Evolutionary conservation across 2,329 filamentous ascomycete species (phyloP), one percentile per base, ranked within the genome.

Genomic region (Neophaeococcomyces aloes): DNA sequence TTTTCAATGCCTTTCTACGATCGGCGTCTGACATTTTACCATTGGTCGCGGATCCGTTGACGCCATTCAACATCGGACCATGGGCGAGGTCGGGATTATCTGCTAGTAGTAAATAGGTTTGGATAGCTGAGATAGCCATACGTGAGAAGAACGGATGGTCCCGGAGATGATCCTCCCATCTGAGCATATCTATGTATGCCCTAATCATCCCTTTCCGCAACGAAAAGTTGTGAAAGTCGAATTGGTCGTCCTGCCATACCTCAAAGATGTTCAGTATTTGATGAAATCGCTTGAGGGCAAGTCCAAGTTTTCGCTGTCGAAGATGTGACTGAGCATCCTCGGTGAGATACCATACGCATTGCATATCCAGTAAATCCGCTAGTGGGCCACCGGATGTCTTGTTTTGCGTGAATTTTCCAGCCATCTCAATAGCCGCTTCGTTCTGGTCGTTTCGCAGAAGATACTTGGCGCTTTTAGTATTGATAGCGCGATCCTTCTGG

Each of bases 141-240:
- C 86, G 75, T 3, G 83, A 81, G 66, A 85, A 98, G 68, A 94
- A 95, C 1, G 91, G 91, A 61, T 98, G 91, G 56, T 94, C 84
- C 43, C 87, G 81, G 34, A 96, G 66, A 49, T 80, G 78, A 59
- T 98, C 88, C 61, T 96, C 89, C 93, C 91, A 98, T 55, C 83
- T 78, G 36, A 98, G 74, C 86, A 98, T 94, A 56, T 95, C 88
- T 31, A 98, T 71, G 60, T 98, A 98, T 1, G 91, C 85, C 45
- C 89, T 75, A 48, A 96, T 86, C 71, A 94, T 89, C 11, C 93
- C 93, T 65, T 96, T 98, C 15, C 91, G 75, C n/a, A 98, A 70
- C 15, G 87, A 95, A 65, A 98, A 98, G 61, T 79, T 86, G 71
- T 98, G 93, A 70, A 98, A 98, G 62, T 98, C 91, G 57, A 96